Base-by-base conservation (phyloP, 2,329 filamentous ascomycete genomes). In the Akanthomyces dipterigenus region DNA sequence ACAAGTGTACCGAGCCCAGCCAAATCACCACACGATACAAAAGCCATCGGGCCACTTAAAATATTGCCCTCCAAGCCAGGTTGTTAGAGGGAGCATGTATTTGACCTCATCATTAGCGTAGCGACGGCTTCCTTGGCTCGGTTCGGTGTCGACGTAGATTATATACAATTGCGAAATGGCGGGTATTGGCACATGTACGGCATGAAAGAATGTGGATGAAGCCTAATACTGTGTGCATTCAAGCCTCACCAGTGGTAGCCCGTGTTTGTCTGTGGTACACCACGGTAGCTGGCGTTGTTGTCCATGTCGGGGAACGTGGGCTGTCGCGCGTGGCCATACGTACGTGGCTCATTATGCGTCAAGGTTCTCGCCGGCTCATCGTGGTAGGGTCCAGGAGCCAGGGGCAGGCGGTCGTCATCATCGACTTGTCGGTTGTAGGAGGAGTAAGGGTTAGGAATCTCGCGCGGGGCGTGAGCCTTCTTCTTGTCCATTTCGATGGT, bases 401-500 rank as follows among this genome's bases (percentile, higher is more conserved):
- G n/a, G 28, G 8, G 45, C 24, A 26, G 40, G 42, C 24, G 26
- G 66, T 48, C 40, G n/a, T 26, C 3, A 5, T 40, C 18, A 6
- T 54, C 40, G 11, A 22, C 3, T 20, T 40, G 38, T 40, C 40
- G 40, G 11, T 53, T 42, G 38, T 60, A 60, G 20, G 54, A 45
- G 11, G 58, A 67, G 62, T 71, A 75, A 18, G 65, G 69, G 38
- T 78, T 76, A 14, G 74, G 69, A 4, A 70, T 70, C 20, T 70
- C 66, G n/a, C 69, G 72, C 11, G 57, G 60, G 14, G 1, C 28
- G 3, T 28, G 31, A 31, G 59, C 64, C 40, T 73, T 73, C 64
- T 72, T 71, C 59, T 73, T 71, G 56, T 77, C 73, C 31, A 70
- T 63, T 22, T 71, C 68, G 7, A 75, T 70, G 57, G 73, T 76